phyloP scores from a whole-genome alignment of 2,329 filamentous ascomycete genomes.

The Zopfia rhizophila region DNA sequence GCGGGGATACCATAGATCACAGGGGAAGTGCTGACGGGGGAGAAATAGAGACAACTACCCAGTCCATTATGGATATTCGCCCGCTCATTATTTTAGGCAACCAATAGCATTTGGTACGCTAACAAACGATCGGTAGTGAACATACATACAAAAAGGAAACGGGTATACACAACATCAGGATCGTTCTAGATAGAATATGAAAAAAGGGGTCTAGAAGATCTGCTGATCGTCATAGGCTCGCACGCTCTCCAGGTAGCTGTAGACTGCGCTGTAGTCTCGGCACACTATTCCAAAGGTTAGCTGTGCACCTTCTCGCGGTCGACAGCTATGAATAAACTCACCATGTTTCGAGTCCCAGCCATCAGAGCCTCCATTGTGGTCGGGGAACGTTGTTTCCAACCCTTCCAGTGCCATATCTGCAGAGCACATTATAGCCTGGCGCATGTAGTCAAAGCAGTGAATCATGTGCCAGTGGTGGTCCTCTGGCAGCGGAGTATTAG shows the following conservation, averaged over 20 bases:
- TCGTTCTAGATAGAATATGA: no score
- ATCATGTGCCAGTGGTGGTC: slow-evolving; percentile 52
- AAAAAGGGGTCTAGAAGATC: slow-evolving; percentile 57
- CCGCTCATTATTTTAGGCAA: no score
- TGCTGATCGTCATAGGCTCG: slow-evolving; percentile 47
- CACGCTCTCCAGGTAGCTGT: slow-evolving; percentile 16
- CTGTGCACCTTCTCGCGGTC: slow-evolving; percentile 26
- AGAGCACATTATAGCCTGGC: slow-evolving; percentile 45
- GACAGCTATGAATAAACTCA: slow-evolving; percentile 23
- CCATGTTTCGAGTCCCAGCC: slow-evolving; percentile 49
- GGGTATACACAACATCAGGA: no score
- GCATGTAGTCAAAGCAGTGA: slow-evolving; percentile 50
- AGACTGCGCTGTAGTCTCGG: slow-evolving; percentile 12
- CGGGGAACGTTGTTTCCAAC: slow-evolving; percentile 46
- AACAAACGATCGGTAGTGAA: no score
- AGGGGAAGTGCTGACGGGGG: no score
- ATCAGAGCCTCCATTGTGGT: slow-evolving; percentile 49
- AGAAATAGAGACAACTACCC: no score
- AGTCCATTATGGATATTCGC: no score
- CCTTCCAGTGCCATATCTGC: slow-evolving; percentile 47
- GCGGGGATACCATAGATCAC: no score
- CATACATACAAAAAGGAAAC: no score
- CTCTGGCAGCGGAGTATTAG: slow-evolving; percentile 37
- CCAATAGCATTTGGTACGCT: no score
- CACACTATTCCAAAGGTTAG: slow-evolving; percentile 34